These are phyloP conservation scores for Pichia exigua DNA, from an alignment of 805 yeast genomes.

Conservation along the genomic window DNA sequence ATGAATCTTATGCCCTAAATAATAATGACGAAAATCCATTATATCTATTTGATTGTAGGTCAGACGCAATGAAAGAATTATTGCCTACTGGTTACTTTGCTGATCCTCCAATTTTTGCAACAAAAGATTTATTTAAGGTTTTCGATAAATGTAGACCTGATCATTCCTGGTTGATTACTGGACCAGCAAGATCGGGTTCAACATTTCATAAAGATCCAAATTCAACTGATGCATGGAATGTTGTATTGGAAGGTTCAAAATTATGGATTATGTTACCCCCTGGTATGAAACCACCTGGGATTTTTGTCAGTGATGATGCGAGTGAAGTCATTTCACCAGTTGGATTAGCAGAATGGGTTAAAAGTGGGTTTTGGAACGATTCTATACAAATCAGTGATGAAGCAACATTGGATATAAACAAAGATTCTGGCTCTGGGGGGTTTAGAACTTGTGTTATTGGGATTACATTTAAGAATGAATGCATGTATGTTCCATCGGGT, in stretches of 20 bases:
- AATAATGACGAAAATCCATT: conserved; percentile 80
- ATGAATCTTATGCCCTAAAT: conserved; percentile 47
- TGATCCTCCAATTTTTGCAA: conserved; percentile 23
- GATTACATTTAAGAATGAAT: conserved; percentile 73
- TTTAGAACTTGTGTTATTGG: conserved; percentile 49
- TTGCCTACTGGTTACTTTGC: conserved; percentile 10
- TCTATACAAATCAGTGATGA: conserved; percentile 43
- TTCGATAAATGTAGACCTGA: conserved; percentile 62
- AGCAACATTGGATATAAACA: conserved; percentile 14
- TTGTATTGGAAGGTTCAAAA: conserved; percentile 64
- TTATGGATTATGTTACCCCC: conserved; percentile 91
- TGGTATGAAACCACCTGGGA: conserved; percentile 72
- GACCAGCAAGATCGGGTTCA: conserved; percentile 76
- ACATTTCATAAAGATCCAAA: conserved; percentile 93
- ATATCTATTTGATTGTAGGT: conserved; percentile 76
- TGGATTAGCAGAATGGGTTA: conserved; percentile 89
- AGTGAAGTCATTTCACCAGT: conserved; percentile 87
- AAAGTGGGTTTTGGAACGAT: conserved; percentile 74
- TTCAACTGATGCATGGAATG: conserved; percentile 86
- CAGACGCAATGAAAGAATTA: conserved; percentile 54
- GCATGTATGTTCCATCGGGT: conserved; percentile 86
- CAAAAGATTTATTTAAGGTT: conserved; percentile 38
- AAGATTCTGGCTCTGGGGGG: conserved; percentile 10
- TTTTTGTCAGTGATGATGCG: conserved; percentile 64
- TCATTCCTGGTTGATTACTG: conserved; percentile 86